Evolutionary conservation across 805 yeast genomes (phyloP).

Genomic region (Lipomyces starkeyi): DNA sequence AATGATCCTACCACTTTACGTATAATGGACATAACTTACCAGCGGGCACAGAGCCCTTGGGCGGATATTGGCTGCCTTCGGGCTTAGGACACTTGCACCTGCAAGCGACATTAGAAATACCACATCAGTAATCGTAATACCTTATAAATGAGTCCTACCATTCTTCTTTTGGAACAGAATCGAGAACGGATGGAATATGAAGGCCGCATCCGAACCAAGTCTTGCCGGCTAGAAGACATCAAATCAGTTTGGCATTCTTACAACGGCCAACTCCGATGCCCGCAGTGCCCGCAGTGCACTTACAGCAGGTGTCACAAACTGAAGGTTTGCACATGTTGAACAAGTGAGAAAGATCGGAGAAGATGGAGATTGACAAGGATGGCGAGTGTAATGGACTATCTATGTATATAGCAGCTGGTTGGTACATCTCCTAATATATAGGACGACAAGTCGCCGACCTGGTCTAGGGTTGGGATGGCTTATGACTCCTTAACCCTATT

Average conservation of each 20-base stretch:
- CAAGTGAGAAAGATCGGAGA: not conserved
- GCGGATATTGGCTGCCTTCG: slow-evolving; percentile 38
- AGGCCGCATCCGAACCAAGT: slow-evolving; percentile 45
- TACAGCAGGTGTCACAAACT: slow-evolving; percentile 29
- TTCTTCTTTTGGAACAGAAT: slow-evolving; percentile 35
- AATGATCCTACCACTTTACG: not conserved
- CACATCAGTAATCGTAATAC: not conserved
- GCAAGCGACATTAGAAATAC: not conserved
- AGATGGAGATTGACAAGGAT: not conserved
- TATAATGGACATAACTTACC: slow-evolving; percentile 14
- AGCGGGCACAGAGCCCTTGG: slow-evolving; percentile 32
- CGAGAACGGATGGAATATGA: slow-evolving; percentile 43
- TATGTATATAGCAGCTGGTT: too few relatives aligned
- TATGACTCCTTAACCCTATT: too few relatives aligned
- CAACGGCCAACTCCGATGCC: not conserved
- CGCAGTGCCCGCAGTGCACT: slow-evolving; percentile 10
- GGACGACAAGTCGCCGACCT: too few relatives aligned
- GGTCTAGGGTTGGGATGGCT: too few relatives aligned
- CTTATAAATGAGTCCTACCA: slow-evolving; percentile 33
- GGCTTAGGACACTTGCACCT: slow-evolving; percentile 41
- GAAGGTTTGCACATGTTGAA: slow-evolving; percentile 32
- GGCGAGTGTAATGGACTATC: not conserved
- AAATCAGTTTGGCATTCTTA: not conserved
- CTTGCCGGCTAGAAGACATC: slow-evolving; percentile 33
- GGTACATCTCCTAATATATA: too few relatives aligned